These are phyloP conservation scores for Candida ipomoeae DNA, from an alignment of 805 yeast genomes.

Conservation along the genomic window DNA sequence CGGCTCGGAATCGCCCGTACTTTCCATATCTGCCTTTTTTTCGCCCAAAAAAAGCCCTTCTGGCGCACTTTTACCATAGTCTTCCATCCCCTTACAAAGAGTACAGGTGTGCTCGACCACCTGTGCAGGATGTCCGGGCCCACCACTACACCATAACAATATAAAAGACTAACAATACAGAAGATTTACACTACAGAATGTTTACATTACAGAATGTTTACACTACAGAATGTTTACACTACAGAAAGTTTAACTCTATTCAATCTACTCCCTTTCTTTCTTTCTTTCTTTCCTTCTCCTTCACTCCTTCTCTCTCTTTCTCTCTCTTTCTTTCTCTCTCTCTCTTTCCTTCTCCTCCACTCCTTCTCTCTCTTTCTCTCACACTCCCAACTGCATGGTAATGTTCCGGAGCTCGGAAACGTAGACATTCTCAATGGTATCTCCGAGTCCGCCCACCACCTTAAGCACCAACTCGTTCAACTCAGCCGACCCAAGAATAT, in stretches of 20 bases:
- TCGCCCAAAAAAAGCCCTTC: neutral
- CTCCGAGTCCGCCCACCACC: slow-evolving; percentile 81
- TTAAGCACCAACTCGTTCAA: slow-evolving; percentile 79
- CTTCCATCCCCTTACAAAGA: neutral
- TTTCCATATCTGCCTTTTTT: neutral
- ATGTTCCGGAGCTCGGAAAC: slow-evolving; percentile 61
- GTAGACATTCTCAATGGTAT: slow-evolving; percentile 54
- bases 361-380: neutral
- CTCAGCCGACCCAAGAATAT: slow-evolving; percentile 89
- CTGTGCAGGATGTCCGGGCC: neutral
- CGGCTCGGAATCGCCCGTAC: neutral
- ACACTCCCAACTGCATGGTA: slow-evolving; percentile 52
- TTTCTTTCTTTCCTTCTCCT: too few species aligned
- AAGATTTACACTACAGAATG: too few species aligned
- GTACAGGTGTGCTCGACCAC: neutral
- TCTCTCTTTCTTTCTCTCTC: neutral
- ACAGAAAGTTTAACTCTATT: too few species aligned
- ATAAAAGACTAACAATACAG: too few species aligned
- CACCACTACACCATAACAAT: neutral
- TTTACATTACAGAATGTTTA: too few species aligned
- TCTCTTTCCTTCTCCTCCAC: too few species aligned
- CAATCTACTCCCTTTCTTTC: too few species aligned
- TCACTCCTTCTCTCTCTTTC: too few species aligned
- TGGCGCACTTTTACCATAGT: neutral
- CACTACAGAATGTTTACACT: too few species aligned